These are phyloP conservation scores for Beauveria scarabaeidicola DNA, from an alignment of 2,329 filamentous ascomycete species.

Conservation along the genomic window DNA sequence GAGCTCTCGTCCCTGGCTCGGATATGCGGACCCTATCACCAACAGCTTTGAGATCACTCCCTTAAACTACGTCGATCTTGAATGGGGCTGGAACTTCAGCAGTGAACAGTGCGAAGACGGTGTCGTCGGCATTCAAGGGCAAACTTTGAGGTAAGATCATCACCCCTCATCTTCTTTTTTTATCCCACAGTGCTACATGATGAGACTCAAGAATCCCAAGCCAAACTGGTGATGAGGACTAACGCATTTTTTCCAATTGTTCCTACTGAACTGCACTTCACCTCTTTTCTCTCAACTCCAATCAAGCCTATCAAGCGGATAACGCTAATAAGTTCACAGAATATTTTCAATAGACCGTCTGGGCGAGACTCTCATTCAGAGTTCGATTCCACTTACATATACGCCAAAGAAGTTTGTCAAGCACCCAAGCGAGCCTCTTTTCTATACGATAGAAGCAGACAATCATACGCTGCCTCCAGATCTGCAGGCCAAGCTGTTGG, in stretches of 20 bases:
- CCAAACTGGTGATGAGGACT: conserved; percentile 44
- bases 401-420: conserved; percentile 83
- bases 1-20: conserved; percentile 92
- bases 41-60: conserved; percentile 89
- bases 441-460: conserved; percentile 91
- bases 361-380: conserved; percentile 76
- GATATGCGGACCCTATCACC: conserved; percentile 81
- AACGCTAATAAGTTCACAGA: conserved; percentile 31
- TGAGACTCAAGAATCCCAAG: conserved; percentile 54
- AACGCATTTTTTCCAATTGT: conserved; percentile 72
- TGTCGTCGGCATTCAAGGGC: conserved; percentile 86
- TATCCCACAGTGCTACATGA: conserved; percentile 39
- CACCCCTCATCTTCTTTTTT: conserved; percentile 23
- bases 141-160: conserved; percentile 65
- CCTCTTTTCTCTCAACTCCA: conserved; percentile 12
- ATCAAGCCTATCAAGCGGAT: conserved; percentile 24
- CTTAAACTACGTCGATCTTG: conserved; percentile 76
- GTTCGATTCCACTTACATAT: conserved; percentile 78
- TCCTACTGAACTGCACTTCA: conserved; percentile 70
- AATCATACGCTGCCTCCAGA: conserved; percentile 80
- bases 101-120: conserved; percentile 90
- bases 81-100: conserved; percentile 95
- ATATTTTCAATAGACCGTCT: conserved; percentile 89
- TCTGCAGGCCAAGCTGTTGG: conserved; percentile 65
- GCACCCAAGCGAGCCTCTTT: conserved; percentile 79